These are phyloP conservation scores for Lasiodiplodia hormozganensis DNA, from an alignment of 2,329 filamentous ascomycete genomes.

Conservation along the genomic window DNA sequence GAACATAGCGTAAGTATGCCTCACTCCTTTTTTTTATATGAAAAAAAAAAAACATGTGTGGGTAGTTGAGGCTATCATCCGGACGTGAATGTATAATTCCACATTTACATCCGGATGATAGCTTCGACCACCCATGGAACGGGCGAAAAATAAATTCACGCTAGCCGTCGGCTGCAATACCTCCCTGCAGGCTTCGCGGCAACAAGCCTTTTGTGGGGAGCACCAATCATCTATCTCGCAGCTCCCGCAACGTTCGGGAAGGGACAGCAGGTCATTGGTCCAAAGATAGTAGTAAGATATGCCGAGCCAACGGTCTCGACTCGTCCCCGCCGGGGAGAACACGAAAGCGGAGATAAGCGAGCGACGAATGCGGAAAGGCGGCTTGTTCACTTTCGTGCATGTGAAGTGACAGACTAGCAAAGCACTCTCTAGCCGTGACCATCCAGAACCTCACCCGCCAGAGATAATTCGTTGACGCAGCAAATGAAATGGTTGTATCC, in stretches of 20 bases:
- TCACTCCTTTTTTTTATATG: no score
- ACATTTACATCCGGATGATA: no score
- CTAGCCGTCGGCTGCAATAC: no score
- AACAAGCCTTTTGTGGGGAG: background rate
- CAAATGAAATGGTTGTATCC: background rate
- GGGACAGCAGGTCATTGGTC: background rate
- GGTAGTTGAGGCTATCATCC: no score
- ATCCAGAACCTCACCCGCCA: background rate
- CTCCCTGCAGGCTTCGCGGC: background rate
- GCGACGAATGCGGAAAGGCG: background rate
- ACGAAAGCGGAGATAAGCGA: background rate
- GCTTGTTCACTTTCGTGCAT: background rate
- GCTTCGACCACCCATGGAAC: no score
- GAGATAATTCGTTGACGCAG: background rate
- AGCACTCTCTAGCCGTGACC: no score
- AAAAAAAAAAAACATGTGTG: no score
- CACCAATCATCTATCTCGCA: background rate
- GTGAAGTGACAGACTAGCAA: background rate
- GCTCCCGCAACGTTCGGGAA: background rate
- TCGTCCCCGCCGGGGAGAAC: background rate
- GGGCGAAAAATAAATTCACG: no score
- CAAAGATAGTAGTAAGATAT: background rate
- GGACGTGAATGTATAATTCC: no score
- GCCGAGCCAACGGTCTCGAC: background rate
- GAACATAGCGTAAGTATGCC: no score